phyloP scores from a whole-genome alignment of 2,329 filamentous ascomycete species.

The Aspergillus oerlinghausenensis region DNA sequence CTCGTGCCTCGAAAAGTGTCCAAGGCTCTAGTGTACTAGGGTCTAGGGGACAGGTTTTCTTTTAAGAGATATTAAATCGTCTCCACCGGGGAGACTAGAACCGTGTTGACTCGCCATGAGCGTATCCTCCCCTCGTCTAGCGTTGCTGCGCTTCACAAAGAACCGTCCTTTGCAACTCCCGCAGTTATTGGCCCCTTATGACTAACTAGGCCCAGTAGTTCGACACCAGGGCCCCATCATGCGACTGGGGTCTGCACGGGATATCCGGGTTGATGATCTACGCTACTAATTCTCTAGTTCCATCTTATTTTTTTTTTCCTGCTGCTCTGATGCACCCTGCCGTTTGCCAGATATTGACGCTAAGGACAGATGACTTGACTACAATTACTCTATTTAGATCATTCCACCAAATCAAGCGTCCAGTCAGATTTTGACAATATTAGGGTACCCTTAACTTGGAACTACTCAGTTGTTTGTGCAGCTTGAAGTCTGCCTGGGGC shows the following conservation, averaged over 20 bases:
- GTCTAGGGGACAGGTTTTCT: constrained; percentile 5
- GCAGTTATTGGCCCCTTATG: constrained; percentile 21
- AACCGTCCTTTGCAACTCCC: constrained; percentile 7
- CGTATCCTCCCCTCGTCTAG: constrained; percentile 11
- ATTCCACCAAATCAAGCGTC: constrained; percentile 23
- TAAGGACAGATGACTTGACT: constrained; percentile 2
- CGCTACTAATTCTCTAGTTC: constrained; percentile 31
- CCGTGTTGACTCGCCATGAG: constrained; percentile 9
- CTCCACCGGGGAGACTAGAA: constrained; percentile 10
- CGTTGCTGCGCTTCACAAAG: constrained; percentile 10
- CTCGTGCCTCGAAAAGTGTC: constrained; percentile 21
- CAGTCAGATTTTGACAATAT: constrained; percentile 10
- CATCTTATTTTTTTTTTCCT: constrained; percentile 23
- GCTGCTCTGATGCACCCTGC: constrained; percentile 25
- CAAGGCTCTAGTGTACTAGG: constrained; percentile 3
- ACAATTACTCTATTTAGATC: constrained; percentile 8
- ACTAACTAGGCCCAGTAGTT: constrained; percentile 26
- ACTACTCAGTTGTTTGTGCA: constrained; percentile 23
- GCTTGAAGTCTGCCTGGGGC: constrained; percentile 15
- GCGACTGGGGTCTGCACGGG: constrained; percentile 33
- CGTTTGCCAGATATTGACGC: constrained; percentile 29
- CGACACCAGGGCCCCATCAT: constrained; percentile 21
- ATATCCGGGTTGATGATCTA: constrained; percentile 28
- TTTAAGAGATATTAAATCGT: constrained; percentile 11
- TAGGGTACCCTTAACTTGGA: constrained; percentile 16